Conservation (phyloP, 2,329 filamentous ascomycete genomes). For the Fusarium poae region DNA sequence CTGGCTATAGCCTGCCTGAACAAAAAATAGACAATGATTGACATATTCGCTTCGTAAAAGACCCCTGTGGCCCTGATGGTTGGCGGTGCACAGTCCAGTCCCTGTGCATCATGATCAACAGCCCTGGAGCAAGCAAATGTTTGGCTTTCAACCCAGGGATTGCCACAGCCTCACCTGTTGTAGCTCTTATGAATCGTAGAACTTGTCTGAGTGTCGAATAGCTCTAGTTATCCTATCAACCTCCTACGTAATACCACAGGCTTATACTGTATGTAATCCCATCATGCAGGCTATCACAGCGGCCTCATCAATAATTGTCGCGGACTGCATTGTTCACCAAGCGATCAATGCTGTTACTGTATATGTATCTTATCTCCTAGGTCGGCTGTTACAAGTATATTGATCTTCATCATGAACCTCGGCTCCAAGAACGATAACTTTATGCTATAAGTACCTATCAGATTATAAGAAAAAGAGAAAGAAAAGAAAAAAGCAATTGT, state of each 20-base stretch:
- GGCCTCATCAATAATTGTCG: not conserved
- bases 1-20: not conserved
- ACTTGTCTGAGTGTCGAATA: not conserved
- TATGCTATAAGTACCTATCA: slow-evolving; percentile 8
- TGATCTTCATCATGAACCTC: slow-evolving; percentile 12
- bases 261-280: slow-evolving; percentile 1
- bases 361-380: slow-evolving; percentile 2
- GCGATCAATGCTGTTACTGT: not conserved
- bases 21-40: not conserved
- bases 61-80: slow-evolving; percentile 3
- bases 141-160: not conserved
- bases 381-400: slow-evolving; percentile 15
- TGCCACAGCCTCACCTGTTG: not conserved
- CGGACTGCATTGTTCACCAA: not conserved
- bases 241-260: not conserved
- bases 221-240: not conserved
- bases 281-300: not conserved
- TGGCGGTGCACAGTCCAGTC: slow-evolving; percentile 1
- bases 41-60: slow-evolving; percentile 5
- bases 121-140: not conserved
- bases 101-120: not conserved
- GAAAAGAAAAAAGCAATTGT: not conserved
- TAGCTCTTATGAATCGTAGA: not conserved
- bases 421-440: not conserved
- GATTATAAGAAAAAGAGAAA: not conserved